Evolutionary conservation across 2,329 filamentous ascomycete genomes (phyloP).

Genomic region (Diaporthe batatas): DNA sequence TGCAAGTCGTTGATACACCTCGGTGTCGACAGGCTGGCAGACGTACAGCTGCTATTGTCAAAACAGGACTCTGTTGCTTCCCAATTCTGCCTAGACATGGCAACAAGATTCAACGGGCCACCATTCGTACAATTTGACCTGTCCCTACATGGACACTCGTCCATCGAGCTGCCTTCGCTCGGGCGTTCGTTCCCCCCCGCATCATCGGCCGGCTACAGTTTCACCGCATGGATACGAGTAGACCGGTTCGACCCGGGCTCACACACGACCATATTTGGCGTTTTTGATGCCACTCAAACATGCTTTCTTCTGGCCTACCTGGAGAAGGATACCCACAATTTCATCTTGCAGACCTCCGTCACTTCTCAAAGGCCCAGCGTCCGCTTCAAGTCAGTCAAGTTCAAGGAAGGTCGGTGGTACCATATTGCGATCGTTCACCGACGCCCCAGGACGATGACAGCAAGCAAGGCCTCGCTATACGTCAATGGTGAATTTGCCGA

Average conservation of each 20-base stretch:
- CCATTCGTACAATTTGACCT: conserved; percentile 95
- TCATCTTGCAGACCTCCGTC: conserved; percentile 96
- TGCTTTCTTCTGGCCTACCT: conserved; percentile 96
- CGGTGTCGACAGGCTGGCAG: conserved; percentile 84
- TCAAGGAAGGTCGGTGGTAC: conserved; percentile 87
- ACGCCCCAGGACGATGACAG: conserved; percentile 78
- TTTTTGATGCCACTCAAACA: conserved; percentile 90
- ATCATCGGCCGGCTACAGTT: conserved; percentile 86
- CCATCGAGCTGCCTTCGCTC: conserved; percentile 89
- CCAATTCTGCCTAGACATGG: conserved; percentile 79
- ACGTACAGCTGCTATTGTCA: conserved; percentile 80
- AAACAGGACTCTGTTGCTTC: conserved; percentile 67
- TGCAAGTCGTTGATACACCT: conserved; percentile 79
- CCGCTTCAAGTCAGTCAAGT: conserved; percentile 87
- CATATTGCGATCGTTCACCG: conserved; percentile 92
- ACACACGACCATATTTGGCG: conserved; percentile 96
- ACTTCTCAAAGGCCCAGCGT: conserved; percentile 89
- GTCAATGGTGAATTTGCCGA: conserved; percentile 95
- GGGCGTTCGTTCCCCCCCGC: conserved; percentile 87
- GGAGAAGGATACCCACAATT: conserved; percentile 91
- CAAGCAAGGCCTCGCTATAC: conserved; percentile 88
- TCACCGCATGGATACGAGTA: conserved; percentile 89
- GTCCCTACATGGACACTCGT: conserved; percentile 87
- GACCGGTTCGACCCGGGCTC: conserved; percentile 86
- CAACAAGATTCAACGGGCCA: conserved; percentile 81